phyloP scores from a whole-genome alignment of 352 stramenopile species.

The Phytophthora melonis region DNA sequence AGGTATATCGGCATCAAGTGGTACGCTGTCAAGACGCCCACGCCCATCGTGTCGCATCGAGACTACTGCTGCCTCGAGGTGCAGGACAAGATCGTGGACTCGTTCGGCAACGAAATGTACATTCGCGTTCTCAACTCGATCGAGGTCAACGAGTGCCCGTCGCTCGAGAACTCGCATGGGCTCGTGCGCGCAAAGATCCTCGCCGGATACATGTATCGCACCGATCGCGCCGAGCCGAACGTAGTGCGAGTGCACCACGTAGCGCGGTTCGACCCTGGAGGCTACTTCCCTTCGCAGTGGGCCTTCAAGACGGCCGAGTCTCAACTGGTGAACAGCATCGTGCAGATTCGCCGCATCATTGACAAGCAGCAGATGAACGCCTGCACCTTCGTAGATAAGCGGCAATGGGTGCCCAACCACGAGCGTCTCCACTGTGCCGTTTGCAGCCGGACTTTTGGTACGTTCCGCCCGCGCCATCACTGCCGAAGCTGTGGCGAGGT shows the following conservation, averaged over 20 bases:
- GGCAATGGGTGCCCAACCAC: conserved; percentile 84
- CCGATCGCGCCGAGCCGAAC: conserved; percentile 71
- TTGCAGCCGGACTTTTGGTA: conserved; percentile 76
- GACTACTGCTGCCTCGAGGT: conserved; percentile 90
- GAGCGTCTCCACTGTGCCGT: conserved; percentile 77
- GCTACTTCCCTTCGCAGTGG: conserved; percentile 86
- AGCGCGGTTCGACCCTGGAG: conserved; percentile 72
- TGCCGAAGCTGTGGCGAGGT: conserved; percentile 90
- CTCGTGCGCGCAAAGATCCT: conserved; percentile 88
- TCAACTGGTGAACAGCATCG: conserved; percentile 79
- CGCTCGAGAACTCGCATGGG: conserved; percentile 86
- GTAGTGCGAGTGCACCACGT: conserved; percentile 85
- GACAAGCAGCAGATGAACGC: conserved; percentile 90
- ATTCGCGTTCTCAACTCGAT: conserved; percentile 86
- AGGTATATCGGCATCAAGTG: conserved; percentile 91
- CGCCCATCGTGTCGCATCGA: conserved; percentile 80
- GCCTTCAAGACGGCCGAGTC: conserved; percentile 87
- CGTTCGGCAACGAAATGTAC: conserved; percentile 87
- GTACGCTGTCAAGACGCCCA: conserved; percentile 87
- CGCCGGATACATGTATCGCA: conserved; percentile 81
- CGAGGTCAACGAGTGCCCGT: conserved; percentile 82
- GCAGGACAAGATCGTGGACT: conserved; percentile 87
- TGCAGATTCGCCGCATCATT: conserved; percentile 83
- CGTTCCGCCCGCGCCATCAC: conserved; percentile 86
- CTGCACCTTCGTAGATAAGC: conserved; percentile 86